Evolutionary conservation across 176 grass and related monocot species (phyloP).

Genomic region (Phoenix dactylifera): DNA sequence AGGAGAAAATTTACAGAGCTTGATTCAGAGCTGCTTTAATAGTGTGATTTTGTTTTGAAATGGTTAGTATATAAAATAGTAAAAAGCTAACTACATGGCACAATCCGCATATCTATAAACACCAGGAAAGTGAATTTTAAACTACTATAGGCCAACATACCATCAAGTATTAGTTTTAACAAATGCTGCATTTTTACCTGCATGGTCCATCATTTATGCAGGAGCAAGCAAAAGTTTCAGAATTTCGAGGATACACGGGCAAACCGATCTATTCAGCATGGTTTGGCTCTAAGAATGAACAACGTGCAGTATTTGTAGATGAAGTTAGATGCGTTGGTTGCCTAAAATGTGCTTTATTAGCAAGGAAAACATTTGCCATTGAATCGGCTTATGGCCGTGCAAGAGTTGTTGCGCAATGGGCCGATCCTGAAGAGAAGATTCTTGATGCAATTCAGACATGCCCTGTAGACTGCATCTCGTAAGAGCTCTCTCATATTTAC

Average conservation of each 20-base stretch:
- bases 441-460: constrained; percentile 68
- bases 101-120: no score
- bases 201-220: constrained; percentile 3
- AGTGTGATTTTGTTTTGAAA: no score
- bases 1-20: no score
- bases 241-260: constrained; percentile 81
- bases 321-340: constrained; percentile 80
- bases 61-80: no score
- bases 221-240: constrained; percentile 69
- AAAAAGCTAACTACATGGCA: no score
- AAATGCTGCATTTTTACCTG: neutral
- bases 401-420: constrained; percentile 85
- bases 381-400: constrained; percentile 79
- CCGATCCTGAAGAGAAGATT: constrained; percentile 79
- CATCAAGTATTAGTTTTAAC: no score
- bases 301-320: constrained; percentile 78
- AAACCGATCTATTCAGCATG: constrained; percentile 75
- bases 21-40: no score
- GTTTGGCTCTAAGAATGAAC: constrained; percentile 48
- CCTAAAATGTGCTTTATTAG: constrained; percentile 84
- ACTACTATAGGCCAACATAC: no score
- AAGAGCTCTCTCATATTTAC: neutral
- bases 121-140: no score
- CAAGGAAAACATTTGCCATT: constrained; percentile 64
- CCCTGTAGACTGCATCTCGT: constrained; percentile 86